Evolutionary conservation across 768 basidiomycete species (phyloP).

Genomic region (Suillus luteus): DNA sequence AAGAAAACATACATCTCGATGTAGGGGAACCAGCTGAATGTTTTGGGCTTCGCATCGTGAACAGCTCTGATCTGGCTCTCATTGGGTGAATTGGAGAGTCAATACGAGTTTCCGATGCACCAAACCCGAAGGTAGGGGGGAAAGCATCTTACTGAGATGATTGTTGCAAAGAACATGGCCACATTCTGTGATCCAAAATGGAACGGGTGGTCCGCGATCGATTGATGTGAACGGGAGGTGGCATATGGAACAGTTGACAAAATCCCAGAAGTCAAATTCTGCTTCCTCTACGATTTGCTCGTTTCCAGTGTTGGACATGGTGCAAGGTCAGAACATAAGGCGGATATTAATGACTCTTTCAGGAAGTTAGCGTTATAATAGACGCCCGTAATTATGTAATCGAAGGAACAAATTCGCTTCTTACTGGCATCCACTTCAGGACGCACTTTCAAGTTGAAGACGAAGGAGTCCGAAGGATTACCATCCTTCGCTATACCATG

Average conservation of each 20-base stretch:
- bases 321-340: not conserved
- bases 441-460: not conserved
- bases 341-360: no score
- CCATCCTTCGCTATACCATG: not conserved
- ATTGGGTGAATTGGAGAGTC: conserved; percentile 4
- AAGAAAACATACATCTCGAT: conserved; percentile 58
- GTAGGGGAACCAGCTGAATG: conserved; percentile 72
- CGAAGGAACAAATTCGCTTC: not conserved
- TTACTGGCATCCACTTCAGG: not conserved
- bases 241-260: conserved; percentile 70
- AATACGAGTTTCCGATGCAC: conserved; percentile 19
- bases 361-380: not conserved
- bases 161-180: conserved; percentile 85
- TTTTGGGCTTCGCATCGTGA: conserved; percentile 61
- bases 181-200: conserved; percentile 90
- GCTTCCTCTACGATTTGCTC: conserved; percentile 16
- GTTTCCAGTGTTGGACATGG: conserved; percentile 11
- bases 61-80: conserved; percentile 76
- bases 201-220: conserved; percentile 57
- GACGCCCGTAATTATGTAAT: not conserved
- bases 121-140: not conserved
- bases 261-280: conserved; percentile 77
- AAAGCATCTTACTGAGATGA: conserved; percentile 65
- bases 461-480: not conserved
- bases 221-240: conserved; percentile 60